Conservation (phyloP, 2,329 filamentous ascomycete species). For the Fusarium poae region DNA sequence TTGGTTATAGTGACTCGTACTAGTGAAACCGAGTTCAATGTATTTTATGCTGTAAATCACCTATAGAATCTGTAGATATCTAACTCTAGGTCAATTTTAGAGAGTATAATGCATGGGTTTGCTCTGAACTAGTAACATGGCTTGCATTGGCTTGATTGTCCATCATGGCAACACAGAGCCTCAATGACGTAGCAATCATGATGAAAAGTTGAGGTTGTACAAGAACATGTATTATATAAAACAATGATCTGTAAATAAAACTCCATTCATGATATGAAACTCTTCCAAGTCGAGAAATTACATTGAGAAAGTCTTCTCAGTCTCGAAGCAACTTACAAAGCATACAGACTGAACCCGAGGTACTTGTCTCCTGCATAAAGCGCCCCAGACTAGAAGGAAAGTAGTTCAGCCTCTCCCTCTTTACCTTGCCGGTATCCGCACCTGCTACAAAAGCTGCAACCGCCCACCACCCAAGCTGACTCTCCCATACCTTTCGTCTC, state of each 20-base stretch:
- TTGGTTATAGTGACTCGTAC: constrained; percentile 20
- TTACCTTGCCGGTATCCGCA: constrained; percentile 33
- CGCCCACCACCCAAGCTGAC: constrained; percentile 21
- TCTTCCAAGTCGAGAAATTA: not conserved
- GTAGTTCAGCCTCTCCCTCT: constrained; percentile 22
- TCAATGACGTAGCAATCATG: constrained; percentile 44
- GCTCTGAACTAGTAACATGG: constrained; percentile 4
- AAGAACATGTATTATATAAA: not conserved
- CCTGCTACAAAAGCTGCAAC: constrained; percentile 41
- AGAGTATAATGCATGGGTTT: not conserved
- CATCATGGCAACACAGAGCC: constrained; percentile 35
- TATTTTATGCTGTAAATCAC: no score
- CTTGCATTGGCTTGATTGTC: constrained; percentile 1
- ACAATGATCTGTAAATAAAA: not conserved
- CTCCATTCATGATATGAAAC: fast-evolving
- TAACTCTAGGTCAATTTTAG: fast-evolving
- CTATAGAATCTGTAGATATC: not conserved
- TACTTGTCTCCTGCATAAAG: not conserved
- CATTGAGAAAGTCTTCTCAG: not conserved
- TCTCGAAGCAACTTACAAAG: not conserved
- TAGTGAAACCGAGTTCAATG: not conserved
- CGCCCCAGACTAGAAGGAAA: constrained; percentile 3
- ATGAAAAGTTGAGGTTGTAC: constrained; percentile 3
- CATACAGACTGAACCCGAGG: not conserved
- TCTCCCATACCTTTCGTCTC: not conserved